Evolutionary conservation across 805 yeast species (phyloP).

Genomic region (Scheffersomyces lignosus): DNA sequence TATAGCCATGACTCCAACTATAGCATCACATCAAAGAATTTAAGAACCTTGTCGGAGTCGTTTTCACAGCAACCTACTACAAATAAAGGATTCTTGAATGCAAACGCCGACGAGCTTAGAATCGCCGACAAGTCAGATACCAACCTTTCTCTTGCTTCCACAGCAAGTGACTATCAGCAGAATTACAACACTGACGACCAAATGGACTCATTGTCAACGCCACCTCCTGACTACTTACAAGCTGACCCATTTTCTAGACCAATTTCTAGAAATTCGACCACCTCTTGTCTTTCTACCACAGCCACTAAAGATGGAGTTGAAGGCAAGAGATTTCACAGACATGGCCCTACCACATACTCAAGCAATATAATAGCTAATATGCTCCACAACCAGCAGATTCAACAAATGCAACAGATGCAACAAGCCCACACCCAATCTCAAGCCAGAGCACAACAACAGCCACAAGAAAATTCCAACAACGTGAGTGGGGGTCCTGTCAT

Average conservation of each 20-base stretch:
- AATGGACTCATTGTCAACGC: slow-evolving; percentile 1
- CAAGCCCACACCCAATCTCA: too few relatives aligned
- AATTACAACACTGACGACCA: slow-evolving; percentile 2
- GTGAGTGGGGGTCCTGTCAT: neutral
- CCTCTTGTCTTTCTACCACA: slow-evolving; percentile 69
- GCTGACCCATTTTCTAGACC: slow-evolving; percentile 49
- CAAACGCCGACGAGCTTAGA: neutral
- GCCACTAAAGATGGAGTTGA: slow-evolving; percentile 76
- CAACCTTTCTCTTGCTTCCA: slow-evolving; percentile 25
- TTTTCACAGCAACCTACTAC: neutral
- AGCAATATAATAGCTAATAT: slow-evolving; percentile 29
- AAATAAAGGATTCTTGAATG: neutral
- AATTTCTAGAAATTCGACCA: slow-evolving; percentile 57
- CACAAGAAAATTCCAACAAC: neutral
- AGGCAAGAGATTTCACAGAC: slow-evolving; percentile 55
- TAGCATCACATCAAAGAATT: slow-evolving; percentile 19
- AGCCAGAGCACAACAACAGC: neutral
- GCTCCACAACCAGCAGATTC: slow-evolving; percentile 16
- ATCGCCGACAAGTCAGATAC: slow-evolving; percentile 11
- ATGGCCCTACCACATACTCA: slow-evolving; percentile 38
- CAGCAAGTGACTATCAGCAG: slow-evolving; percentile 26
- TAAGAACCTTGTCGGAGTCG: slow-evolving; percentile 9
- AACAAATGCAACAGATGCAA: neutral
- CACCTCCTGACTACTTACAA: slow-evolving; percentile 5
- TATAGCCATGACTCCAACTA: slow-evolving; percentile 15